These are phyloP conservation scores for Dactylellina leptospora DNA, from an alignment of 2,329 filamentous ascomycete genomes.

Conservation along the genomic window DNA sequence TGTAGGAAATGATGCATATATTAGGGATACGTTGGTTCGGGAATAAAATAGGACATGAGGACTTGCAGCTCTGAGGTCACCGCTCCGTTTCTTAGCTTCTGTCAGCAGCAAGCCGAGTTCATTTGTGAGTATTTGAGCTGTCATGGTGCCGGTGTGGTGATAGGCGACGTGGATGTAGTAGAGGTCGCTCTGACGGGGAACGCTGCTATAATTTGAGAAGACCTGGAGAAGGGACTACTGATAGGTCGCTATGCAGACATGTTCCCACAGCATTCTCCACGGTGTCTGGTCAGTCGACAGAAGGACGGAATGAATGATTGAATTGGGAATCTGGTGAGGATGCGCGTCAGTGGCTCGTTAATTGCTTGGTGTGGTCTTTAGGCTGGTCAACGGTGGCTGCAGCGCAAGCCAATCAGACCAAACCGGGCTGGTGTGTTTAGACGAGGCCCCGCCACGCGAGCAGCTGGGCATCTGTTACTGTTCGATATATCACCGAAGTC, in stretches of 20 bases:
- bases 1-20: constrained; percentile 59
- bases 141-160: constrained; percentile 69
- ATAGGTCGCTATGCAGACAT: background rate
- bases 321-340: background rate
- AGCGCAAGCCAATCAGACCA: constrained; percentile 6
- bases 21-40: background rate
- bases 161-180: background rate
- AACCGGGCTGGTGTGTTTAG: background rate
- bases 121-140: constrained; percentile 84
- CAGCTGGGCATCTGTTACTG: background rate
- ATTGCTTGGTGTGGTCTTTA: too few species aligned
- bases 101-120: constrained; percentile 91
- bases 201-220: background rate
- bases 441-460: constrained; percentile 34
- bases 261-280: too few species aligned
- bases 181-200: background rate
- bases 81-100: constrained; percentile 94
- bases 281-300: too few species aligned
- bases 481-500: background rate
- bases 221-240: too few species aligned
- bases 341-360: too few species aligned
- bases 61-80: constrained; percentile 81
- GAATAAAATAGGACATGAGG: background rate
- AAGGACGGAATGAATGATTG: too few species aligned
- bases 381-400: too few species aligned